Evolutionary conservation across 2,329 filamentous ascomycete species (phyloP).

Genomic region (Venturia asperata): DNA sequence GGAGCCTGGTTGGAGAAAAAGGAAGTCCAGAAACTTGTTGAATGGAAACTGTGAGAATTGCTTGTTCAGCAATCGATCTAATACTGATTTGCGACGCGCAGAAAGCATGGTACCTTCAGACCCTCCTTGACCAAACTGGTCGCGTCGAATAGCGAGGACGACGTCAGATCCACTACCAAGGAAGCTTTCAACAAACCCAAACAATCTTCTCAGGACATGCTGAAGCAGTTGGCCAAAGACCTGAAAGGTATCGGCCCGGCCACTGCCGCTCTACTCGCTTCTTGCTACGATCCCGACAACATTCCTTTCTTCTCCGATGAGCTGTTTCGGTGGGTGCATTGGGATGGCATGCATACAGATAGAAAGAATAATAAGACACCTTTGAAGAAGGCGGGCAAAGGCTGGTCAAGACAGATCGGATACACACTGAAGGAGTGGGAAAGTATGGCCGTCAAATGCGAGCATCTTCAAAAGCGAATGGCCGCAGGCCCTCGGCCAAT

Average conservation of each 20-base stretch:
- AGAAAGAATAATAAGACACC: neutral
- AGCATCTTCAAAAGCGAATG: constrained; percentile 32
- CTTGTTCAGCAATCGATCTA: neutral
- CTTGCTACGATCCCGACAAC: constrained; percentile 52
- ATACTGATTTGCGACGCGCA: constrained; percentile 23
- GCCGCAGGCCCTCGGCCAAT: neutral
- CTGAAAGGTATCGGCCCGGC: constrained; percentile 74
- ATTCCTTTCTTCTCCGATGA: constrained; percentile 77
- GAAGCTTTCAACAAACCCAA: constrained; percentile 40
- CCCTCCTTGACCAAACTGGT: constrained; percentile 41
- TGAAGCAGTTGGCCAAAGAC: constrained; percentile 32
- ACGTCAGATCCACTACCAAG: constrained; percentile 44
- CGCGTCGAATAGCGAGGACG: constrained; percentile 50
- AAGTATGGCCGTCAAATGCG: constrained; percentile 43
- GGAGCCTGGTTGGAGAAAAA: constrained; percentile 21
- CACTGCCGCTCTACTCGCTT: constrained; percentile 67
- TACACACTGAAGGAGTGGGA: constrained; percentile 65
- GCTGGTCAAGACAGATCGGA: constrained; percentile 51
- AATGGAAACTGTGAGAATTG: constrained; percentile 34
- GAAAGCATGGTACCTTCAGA: constrained; percentile 46
- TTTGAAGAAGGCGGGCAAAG: constrained; percentile 36
- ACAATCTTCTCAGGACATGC: neutral
- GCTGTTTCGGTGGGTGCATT: constrained; percentile 64
- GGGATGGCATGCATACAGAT: constrained; percentile 27
- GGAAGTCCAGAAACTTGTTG: constrained; percentile 31